Base-by-base conservation (phyloP, 129 eudicot species). In the Mikania micrantha region DNA sequence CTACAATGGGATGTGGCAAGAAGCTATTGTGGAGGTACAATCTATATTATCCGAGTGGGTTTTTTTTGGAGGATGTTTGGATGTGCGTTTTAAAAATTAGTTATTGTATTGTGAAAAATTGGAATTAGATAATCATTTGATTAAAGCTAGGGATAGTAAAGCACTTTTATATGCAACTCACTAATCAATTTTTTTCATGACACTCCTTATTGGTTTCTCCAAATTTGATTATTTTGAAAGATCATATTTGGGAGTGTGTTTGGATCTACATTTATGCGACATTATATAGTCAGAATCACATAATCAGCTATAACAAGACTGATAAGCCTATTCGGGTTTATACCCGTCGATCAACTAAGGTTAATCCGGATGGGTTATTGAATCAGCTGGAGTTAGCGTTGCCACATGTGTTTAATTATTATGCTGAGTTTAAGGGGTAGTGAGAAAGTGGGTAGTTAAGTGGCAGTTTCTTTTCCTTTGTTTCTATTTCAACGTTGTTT, bases 1-100 rank as follows among this genome's bases (percentile, higher is more conserved):
- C 84, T 82, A 72, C 81, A 80, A 93, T 56, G 98, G 98, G 28
- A 74, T 89, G 85, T 89, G 96, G 96, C 86, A 74, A 82, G 96
- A 93, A 65, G 96, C 95, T 57, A 74, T 86, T 67, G 21, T 74
- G 42, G 96, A 93, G 98, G 98, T 93, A 68, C 27, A 20, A n/a
- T 47, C 3, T 47, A 60, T 56, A 53, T 8, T 3, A 25, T 22
- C 22, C 4, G 31, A 52, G 16, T 21, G 15, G 15, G 5, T 52
- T 49, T 48, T 48, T 16, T 4, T 48, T 17, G 17, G 24, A 48
- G 24, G 25, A 25, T 17, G 25, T 19, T 48, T 48, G 24, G 54
- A 6, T 48, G 25, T 48, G 25, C 21, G 21, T 44, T 44, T 12
- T 41, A 41, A 9, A 44, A 44, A 13, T 44, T 44, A 21, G n/a